A percentile compares a stretch with the other conserved stretches of the same genome.
phyloP scores from a whole-genome alignment of 768 basidiomycete genomes.

The Rhizopogon rudus region DNA sequence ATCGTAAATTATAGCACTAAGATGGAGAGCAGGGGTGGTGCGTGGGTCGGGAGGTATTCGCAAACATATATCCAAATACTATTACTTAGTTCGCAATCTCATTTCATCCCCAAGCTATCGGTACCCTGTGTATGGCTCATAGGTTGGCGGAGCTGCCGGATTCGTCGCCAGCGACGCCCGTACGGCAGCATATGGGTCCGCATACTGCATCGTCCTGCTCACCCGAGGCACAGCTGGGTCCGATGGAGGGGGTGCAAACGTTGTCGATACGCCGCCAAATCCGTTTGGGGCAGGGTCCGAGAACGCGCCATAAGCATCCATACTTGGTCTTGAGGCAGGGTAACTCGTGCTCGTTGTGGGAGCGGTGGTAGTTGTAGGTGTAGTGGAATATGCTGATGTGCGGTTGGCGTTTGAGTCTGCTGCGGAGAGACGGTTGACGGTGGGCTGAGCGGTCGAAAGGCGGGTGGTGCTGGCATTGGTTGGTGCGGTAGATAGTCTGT shows the following conservation, averaged over 20 bases:
- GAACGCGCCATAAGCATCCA: constrained; percentile 90
- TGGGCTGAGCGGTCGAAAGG: constrained; percentile 18
- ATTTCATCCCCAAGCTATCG: constrained; percentile 25
- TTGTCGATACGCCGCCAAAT: constrained; percentile 43
- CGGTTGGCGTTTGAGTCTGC: constrained; percentile 9
- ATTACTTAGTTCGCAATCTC: not conserved
- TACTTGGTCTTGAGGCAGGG: constrained; percentile 50
- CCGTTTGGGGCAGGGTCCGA: constrained; percentile 82
- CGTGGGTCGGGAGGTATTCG: not conserved
- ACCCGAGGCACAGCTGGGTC: constrained; percentile 42
- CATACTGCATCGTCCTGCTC: constrained; percentile 92
- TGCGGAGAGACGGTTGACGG: constrained; percentile 20
- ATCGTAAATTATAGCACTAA: not conserved
- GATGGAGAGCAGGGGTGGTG: not conserved
- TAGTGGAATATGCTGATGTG: constrained; percentile 17
- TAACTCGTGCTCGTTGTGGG: constrained; percentile 1
- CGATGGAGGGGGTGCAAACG: constrained; percentile 29
- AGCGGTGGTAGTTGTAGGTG: constrained; percentile 27
- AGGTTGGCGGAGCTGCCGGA: constrained; percentile 39
- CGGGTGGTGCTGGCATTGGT: constrained; percentile 19
- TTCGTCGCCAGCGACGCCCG: constrained; percentile 47
- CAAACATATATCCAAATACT: not conserved
- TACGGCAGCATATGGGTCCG: constrained; percentile 83
- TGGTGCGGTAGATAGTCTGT: constrained; percentile 40
- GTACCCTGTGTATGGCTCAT: constrained; percentile 51